These are phyloP conservation scores for Drechslerella coelobrocha DNA, from an alignment of 2,329 filamentous ascomycete species.

Conservation along the genomic window DNA sequence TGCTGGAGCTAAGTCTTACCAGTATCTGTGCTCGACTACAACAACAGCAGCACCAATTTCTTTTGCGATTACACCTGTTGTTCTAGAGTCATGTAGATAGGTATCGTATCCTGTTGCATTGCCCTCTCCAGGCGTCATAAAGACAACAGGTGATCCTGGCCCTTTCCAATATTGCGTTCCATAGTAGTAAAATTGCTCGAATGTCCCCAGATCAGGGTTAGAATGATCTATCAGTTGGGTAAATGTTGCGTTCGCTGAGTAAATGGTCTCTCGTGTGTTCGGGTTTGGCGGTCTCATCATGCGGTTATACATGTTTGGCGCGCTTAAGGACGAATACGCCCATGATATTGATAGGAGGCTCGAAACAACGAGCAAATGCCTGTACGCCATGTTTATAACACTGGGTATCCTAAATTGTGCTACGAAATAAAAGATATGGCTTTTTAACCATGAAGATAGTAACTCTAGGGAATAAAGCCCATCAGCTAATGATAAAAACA, in stretches of 20 bases:
- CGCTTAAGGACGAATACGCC: not conserved
- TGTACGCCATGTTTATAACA: not conserved
- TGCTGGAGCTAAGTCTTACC: not conserved
- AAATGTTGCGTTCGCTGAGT: slow-evolving; percentile 58
- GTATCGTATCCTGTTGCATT: slow-evolving; percentile 61
- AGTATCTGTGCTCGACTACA: slow-evolving; percentile 63
- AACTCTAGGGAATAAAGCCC: not conserved
- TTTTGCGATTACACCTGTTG: slow-evolving; percentile 64
- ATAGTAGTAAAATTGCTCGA: slow-evolving; percentile 65
- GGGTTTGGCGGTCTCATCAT: slow-evolving; percentile 12
- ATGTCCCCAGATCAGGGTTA: slow-evolving; percentile 65
- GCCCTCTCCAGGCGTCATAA: slow-evolving; percentile 65
- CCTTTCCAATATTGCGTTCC: slow-evolving; percentile 64
- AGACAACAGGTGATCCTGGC: slow-evolving; percentile 64
- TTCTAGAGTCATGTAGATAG: slow-evolving; percentile 63
- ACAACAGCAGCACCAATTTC: slow-evolving; percentile 65
- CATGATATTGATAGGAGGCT: not conserved
- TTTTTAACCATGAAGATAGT: no score
- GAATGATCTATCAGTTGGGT: slow-evolving; percentile 68
- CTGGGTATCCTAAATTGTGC: not conserved
- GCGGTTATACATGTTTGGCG: slow-evolving; percentile 12
- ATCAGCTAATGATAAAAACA: not conserved
- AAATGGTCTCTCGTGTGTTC: not conserved
- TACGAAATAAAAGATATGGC: not conserved
- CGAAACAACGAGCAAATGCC: not conserved